Evolutionary conservation across 768 basidiomycete genomes (phyloP), one percentile per base, ranked within the genome.

Genomic region (Pleurotus tuoliensis): DNA sequence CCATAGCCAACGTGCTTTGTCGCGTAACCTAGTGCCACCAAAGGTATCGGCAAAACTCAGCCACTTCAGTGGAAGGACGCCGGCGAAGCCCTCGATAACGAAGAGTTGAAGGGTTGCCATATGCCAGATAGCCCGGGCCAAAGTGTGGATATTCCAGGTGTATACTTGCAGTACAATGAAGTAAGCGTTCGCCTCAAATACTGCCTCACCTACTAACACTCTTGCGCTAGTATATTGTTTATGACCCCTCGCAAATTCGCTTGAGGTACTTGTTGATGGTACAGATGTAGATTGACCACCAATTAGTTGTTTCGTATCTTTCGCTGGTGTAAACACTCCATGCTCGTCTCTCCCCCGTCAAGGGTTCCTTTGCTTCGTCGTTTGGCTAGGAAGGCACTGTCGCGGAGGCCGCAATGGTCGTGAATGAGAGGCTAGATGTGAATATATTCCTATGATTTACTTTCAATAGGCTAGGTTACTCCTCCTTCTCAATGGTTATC

Each of bases 21-120:
- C 30, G 38, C 54, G 41, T 37, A 5, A 22, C 53, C 43, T 49
- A 83, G 82, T 46, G 72, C 78, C 9, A 85, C 83, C 16, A 79
- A 81, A 58, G 84, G 84, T 55, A 50, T 83, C 5, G 84, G 84
- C 12, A 68, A 67, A 37, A 76, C 70, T 9, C 82, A 82, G 61
- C 84, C 82, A 5, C 67, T 59, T 0, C 69, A 74, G 9, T 86
- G 84, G 84, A 77, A 84, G 62, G 84, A 85, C 64, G 83, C 82
- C 0, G 83, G 82, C 24, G 66, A 65, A 40, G 76, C 76, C 1
- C 66, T 83, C 8, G 75, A 70, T 30, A 72, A 83, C 61, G 70
- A 74, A 6, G 81, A 74, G 16, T 72, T 86, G 20, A 63, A 71
- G 38, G 83, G 83, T 15, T 81, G 80, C 56, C 66, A 75, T 38